Evolutionary conservation across 306 rosid species (phyloP).

Genomic region (Fragaria vesca): DNA sequence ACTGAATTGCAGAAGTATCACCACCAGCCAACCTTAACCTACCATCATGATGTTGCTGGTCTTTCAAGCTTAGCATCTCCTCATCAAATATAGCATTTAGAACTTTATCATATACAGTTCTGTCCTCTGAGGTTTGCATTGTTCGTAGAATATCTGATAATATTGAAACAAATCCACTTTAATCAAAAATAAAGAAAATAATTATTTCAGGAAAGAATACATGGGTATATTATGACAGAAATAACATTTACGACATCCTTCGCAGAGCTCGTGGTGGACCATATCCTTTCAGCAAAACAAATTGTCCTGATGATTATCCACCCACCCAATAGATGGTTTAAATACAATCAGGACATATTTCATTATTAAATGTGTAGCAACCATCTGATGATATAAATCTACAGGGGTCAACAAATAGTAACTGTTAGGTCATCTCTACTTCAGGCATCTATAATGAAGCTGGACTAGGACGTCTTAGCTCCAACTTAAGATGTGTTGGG

Average conservation of each 20-base stretch:
- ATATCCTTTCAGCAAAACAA: neutral
- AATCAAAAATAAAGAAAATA: neutral
- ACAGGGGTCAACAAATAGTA: neutral
- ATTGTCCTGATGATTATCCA: neutral
- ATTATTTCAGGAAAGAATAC: neutral
- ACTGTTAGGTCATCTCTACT: neutral
- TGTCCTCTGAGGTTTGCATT: slow-evolving; percentile 87
- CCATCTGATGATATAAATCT: neutral
- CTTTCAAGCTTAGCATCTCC: slow-evolving; percentile 56
- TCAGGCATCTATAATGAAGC: neutral
- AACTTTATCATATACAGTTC: slow-evolving; percentile 78
- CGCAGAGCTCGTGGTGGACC: neutral
- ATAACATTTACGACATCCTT: neutral
- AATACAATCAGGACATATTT: neutral
- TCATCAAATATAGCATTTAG: slow-evolving; percentile 82
- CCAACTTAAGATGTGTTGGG: neutral
- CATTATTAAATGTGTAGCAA: neutral
- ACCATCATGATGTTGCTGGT: slow-evolving; percentile 52
- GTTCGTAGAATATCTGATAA: slow-evolving; percentile 70
- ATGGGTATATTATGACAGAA: neutral
- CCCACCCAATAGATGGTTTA: neutral
- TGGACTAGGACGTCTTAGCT: neutral
- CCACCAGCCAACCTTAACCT: slow-evolving; percentile 43
- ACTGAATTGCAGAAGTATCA: slow-evolving; percentile 56
- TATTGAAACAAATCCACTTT: slow-evolving; percentile 9